Evolutionary conservation across 345 rosid genomes (phyloP).

Genomic region (Fremontodendron californicum): DNA sequence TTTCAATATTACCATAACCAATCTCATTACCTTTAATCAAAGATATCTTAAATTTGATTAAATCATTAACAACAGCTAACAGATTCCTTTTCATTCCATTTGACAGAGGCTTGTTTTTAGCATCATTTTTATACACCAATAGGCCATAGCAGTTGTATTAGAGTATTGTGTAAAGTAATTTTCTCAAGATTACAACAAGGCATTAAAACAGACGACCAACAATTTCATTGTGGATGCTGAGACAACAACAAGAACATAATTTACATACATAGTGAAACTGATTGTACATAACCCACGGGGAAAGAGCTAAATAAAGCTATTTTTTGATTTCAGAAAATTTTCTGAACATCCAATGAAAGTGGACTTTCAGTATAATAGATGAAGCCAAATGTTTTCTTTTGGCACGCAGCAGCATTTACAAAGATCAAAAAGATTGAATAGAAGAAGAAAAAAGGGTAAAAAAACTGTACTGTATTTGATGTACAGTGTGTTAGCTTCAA

Average conservation of each 20-base stretch:
- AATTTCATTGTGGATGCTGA: background rate
- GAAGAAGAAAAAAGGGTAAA: background rate
- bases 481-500: constrained; percentile 42
- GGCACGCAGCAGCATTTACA: constrained; percentile 43
- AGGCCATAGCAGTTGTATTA: no score
- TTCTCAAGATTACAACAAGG: background rate
- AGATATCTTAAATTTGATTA: background rate
- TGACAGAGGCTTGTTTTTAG: background rate
- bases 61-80: background rate
- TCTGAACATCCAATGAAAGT: constrained; percentile 22
- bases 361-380: constrained; percentile 15
- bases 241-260: background rate
- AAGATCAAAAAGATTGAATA: background rate
- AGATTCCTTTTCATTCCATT: background rate
- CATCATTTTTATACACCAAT: background rate
- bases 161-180: no score
- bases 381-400: constrained; percentile 26
- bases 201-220: background rate
- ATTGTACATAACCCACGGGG: background rate
- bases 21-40: no score
- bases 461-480: constrained; percentile 28
- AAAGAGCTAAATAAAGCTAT: constrained; percentile 5
- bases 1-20: no score
- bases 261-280: background rate
- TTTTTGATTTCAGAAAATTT: constrained; percentile 20